Evolutionary conservation across 2,329 filamentous ascomycete species (phyloP).

Genomic region (Botrytis squamosa): DNA sequence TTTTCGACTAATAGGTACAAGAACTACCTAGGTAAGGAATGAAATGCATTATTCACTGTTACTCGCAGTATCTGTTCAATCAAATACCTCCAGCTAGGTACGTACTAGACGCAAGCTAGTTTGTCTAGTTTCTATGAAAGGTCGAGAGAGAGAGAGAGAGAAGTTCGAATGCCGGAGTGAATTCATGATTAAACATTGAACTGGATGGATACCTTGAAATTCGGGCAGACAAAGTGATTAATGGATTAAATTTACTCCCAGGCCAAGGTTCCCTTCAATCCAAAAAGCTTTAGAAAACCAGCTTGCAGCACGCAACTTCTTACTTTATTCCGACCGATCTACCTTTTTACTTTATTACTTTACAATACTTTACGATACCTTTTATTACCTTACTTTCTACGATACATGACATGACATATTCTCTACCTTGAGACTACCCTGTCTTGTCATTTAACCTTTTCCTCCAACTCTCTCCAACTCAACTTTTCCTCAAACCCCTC

Average conservation of each 20-base stretch:
- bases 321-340: constrained; percentile 10
- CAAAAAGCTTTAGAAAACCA: background rate
- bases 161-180: background rate
- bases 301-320: constrained; percentile 6
- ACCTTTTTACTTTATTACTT: background rate
- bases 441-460: background rate
- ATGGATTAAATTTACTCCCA: background rate
- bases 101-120: background rate
- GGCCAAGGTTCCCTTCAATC: background rate
- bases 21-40: no score
- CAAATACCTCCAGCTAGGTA: no score
- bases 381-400: background rate
- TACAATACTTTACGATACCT: background rate
- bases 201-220: background rate
- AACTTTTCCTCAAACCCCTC: background rate
- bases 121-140: background rate
- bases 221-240: background rate
- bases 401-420: background rate
- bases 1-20: background rate
- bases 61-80: background rate
- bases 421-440: background rate
- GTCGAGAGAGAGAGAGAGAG: background rate
- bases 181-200: background rate
- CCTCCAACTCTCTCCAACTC: background rate
- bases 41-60: no score